Conservation (phyloP, 805 yeast genomes). For the Teunomyces pallodes region DNA sequence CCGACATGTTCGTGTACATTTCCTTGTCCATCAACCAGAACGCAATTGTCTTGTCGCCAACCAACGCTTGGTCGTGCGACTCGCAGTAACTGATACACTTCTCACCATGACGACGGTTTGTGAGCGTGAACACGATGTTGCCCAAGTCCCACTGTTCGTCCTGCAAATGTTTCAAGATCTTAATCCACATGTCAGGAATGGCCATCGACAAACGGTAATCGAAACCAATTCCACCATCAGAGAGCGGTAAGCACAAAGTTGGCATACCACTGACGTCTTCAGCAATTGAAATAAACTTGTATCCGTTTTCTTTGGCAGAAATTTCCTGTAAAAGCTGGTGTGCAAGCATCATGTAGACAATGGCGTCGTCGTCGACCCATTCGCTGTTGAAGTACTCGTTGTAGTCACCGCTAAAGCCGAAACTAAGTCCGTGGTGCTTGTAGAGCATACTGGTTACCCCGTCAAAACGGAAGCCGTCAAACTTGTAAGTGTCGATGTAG, state of each 20-base stretch:
- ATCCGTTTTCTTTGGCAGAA: conserved; percentile 31
- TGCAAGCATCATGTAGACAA: conserved; percentile 87
- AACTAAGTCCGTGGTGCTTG: conserved; percentile 88
- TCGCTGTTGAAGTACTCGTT: conserved; percentile 81
- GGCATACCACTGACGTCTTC: conserved; percentile 99
- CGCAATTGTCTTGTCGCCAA: conserved; percentile 94
- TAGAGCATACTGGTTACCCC: conserved; percentile 96
- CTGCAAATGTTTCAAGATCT: conserved; percentile 71
- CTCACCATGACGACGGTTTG: conserved; percentile 86
- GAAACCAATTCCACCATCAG: conserved; percentile 86
- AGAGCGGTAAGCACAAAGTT: conserved; percentile 75
- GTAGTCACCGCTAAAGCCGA: conserved; percentile 88
- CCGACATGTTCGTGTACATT: conserved; percentile 95
- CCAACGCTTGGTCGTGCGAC: conserved; percentile 95
- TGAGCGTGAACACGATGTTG: conserved; percentile 71
- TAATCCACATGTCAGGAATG: conserved; percentile 98
- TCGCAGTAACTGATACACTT: conserved; percentile 90
- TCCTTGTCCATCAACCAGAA: conserved; percentile 99
- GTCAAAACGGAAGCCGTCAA: conserved; percentile 95
- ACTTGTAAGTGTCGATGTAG: conserved; percentile 76
- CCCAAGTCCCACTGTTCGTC: conserved; percentile 95
- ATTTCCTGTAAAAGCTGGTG: conserved; percentile 67
- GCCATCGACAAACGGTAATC: conserved; percentile 96
- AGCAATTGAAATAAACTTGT: conserved; percentile 72
- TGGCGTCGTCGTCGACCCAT: conserved; percentile 83